A percentile compares a stretch with the other conserved stretches of the same genome.
Evolutionary conservation across 176 grass and related monocot species (phyloP).

Genomic region (Triticum monococcum): DNA sequence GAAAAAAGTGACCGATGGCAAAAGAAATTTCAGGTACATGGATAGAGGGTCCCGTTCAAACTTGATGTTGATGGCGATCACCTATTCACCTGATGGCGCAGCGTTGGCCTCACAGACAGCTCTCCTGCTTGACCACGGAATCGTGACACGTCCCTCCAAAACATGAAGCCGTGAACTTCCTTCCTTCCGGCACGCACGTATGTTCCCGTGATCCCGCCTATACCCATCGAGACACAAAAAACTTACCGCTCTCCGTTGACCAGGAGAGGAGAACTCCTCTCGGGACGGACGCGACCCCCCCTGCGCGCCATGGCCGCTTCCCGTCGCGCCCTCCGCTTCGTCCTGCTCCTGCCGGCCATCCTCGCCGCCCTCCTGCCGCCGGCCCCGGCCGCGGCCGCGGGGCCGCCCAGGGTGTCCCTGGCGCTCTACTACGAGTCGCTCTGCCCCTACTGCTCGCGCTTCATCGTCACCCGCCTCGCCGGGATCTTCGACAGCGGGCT

Average conservation of each 20-base stretch:
- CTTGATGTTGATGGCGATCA: too few relatives aligned
- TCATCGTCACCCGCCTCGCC: conserved; percentile 72
- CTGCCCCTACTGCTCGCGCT: conserved; percentile 71
- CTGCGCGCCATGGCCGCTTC: neutral
- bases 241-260: neutral
- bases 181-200: neutral
- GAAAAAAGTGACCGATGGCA: too few relatives aligned
- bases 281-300: neutral
- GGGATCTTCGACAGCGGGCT: conserved; percentile 65
- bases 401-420: conserved; percentile 46
- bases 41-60: too few relatives aligned
- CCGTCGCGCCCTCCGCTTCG: neutral
- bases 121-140: too few relatives aligned
- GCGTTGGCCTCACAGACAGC: too few relatives aligned
- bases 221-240: neutral
- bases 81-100: too few relatives aligned
- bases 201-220: neutral
- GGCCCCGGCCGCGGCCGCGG: neutral
- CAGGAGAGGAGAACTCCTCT: neutral
- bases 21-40: too few relatives aligned
- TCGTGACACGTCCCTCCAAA: too few relatives aligned
- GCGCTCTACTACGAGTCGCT: conserved; percentile 87
- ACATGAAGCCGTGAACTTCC: neutral
- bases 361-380: neutral
- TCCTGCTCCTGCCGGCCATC: neutral